Evolutionary conservation across 768 basidiomycete species (phyloP), one percentile per base, ranked within the genome.

Genomic region (Suillus ampliporus): DNA sequence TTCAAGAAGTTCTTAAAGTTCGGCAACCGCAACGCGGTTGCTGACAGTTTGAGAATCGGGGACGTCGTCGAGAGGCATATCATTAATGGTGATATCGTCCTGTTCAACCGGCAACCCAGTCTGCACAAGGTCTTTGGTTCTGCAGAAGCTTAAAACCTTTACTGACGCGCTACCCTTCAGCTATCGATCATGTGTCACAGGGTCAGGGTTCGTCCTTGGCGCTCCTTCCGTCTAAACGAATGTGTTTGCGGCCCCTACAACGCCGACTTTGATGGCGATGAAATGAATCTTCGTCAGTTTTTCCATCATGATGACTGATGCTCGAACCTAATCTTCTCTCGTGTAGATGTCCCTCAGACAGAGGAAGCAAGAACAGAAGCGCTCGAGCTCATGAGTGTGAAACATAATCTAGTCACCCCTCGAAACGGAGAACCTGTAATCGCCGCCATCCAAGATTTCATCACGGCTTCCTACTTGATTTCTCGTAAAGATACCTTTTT

Each of bases 181-280:
- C 83, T 99, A 19, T 99, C 97, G 6, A 99, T 99, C 74, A 99
- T 99, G 95, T 97, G 95, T 73, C 97, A 99, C 78, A 83, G 95
- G 63, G 96, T 92, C 62, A 97, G 97, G 83, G 86, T 99, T 60
- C 84, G 97, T 35, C 97, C 97, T 26, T 99, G 97, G 97, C 82
- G 97, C 66, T 92, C 97, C 1, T 98, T 99, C 81, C 86, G 97
- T 37, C 79, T 99, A 61, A 99, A 99, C 72, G 97, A 99, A 74
- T 99, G 97, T 86, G 97, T 98, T 10, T 99, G 97, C 77, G 95
- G 94, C 52, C 97, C 97, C 9, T 99, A 98, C 78, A 98, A 98
- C 72, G 97, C 97, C 54, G 97, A 99, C 82, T 99, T 99, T 67
- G 97, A 99, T 74, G 97, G 97, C 64, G 97, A 99, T 74, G 97